Evolutionary conservation across 2,329 filamentous ascomycete genomes (phyloP), one percentile per base, ranked within the genome.

Genomic region (Colletotrichum sp.): DNA sequence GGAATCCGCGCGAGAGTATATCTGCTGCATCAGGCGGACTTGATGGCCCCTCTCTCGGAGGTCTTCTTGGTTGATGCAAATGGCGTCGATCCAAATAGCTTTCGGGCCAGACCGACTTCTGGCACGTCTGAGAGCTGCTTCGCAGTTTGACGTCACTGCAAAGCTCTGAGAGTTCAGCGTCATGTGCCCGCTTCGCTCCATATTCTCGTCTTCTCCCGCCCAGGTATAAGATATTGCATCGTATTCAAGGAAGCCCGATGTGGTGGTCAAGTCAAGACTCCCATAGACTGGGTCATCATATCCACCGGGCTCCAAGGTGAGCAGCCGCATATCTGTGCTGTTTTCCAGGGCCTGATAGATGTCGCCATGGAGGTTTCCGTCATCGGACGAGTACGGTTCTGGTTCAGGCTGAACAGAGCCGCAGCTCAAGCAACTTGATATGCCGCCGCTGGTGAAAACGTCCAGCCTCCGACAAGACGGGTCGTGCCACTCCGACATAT

Each of bases 191-290:
- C 34, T 71, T 39, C 52, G 24, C 3, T 62, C 64, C 24, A 70
- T 68, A 2, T 6, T 5, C 5, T 22, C 24, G 18, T 65, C 77
- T 18, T 79, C 79, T 12, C 77, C 78, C n/a, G 82, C 83, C 84
- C 84, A 85, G 28, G 83, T 84, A 36, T 85, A 85, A 5, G 84
- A 85, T 67, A 85, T 81, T 30, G 83, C 79, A 34, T 84, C 83
- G 72, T 85, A 85, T 13, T 52, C 34, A 1, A 28, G 10, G 7
- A 36, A 15, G 24, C 24, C 52, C 0, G 48, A 39, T 16, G 57
- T 64, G 18, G 13, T 68, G 5, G 28, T 52, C 13, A 57, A 9
- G 5, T 24, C 15, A 2, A 77, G 32, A 22, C 1, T 39, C 6
- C 63, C 39, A 3, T 10, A 5, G 2, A 77, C 32, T 3, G 68